Conservation (phyloP, 176 grass and related monocot species). For the Zea luxurians region DNA sequence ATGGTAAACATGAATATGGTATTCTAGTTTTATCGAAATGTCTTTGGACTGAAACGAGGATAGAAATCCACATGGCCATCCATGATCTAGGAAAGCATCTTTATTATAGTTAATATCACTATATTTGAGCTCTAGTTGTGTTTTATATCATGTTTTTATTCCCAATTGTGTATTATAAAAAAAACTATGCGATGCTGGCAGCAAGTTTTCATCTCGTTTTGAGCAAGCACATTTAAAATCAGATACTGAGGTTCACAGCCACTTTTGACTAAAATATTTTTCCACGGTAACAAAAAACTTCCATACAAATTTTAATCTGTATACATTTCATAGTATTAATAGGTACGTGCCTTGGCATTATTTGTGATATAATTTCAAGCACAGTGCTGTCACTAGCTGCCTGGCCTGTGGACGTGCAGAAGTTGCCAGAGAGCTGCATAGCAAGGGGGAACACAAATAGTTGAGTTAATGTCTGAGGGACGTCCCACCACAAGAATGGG, state of each 20-base stretch:
- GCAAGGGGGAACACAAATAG: constrained; percentile 36
- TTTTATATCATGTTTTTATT: not conserved
- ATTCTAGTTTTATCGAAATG: constrained; percentile 1
- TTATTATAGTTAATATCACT: no score
- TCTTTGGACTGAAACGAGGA: not conserved
- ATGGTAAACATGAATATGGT: constrained; percentile 5
- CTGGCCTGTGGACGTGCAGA: constrained; percentile 51
- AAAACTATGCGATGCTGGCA: not conserved
- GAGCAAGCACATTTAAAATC: constrained; percentile 7
- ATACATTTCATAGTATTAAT: constrained; percentile 3
- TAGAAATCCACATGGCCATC: not conserved
- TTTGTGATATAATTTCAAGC: constrained; percentile 55
- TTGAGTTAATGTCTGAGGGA: constrained; percentile 29
- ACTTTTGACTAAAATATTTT: not conserved
- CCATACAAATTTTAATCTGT: not conserved
- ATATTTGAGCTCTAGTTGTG: not conserved
- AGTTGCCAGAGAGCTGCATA: constrained; percentile 66
- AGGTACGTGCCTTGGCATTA: constrained; percentile 54
- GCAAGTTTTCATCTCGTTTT: not conserved
- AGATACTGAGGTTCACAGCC: not conserved
- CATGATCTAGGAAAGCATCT: not conserved
- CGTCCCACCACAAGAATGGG: constrained; percentile 13
- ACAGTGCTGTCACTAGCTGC: constrained; percentile 37
- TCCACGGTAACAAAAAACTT: not conserved
- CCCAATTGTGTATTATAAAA: not conserved